Percentiles rank a stretch among this genome's conserved stretches.
phyloP scores from a whole-genome alignment of 2,329 filamentous ascomycete genomes.

The Nothomitra cinnamomea region DNA sequence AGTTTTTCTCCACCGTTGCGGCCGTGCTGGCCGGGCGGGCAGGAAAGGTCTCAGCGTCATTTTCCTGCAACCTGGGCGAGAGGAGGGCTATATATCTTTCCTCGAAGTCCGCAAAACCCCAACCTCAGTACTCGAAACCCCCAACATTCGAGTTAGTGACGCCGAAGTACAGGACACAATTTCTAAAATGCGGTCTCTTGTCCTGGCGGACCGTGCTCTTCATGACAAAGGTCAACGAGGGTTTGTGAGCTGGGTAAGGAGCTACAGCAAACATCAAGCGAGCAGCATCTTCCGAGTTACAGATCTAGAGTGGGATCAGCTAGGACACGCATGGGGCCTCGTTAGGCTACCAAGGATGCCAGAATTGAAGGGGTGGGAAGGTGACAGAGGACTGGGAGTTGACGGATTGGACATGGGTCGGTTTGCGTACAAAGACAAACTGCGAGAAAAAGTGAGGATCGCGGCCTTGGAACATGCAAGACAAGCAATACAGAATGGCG shows the following conservation, averaged over 20 bases:
- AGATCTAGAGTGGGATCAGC: slow-evolving; percentile 71
- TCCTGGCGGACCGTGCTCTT: slow-evolving; percentile 44
- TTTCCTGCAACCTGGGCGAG: slow-evolving; percentile 66
- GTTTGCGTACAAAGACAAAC: slow-evolving; percentile 56
- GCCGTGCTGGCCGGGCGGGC: slow-evolving; percentile 44
- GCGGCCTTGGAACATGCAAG: slow-evolving; percentile 22
- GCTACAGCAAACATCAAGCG: slow-evolving; percentile 81
- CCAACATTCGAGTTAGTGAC: slow-evolving; percentile 38
- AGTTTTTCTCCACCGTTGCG: slow-evolving; percentile 52
- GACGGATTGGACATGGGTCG: slow-evolving; percentile 45
- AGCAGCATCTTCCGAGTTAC: slow-evolving; percentile 73
- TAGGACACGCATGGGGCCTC: slow-evolving; percentile 72
- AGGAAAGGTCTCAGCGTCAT: slow-evolving; percentile 67
- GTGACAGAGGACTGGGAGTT: slow-evolving; percentile 45
- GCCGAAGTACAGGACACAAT: slow-evolving; percentile 42
- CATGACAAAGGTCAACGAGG: slow-evolving; percentile 81
- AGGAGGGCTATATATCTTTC: slow-evolving; percentile 83
- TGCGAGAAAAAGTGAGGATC: slow-evolving; percentile 47
- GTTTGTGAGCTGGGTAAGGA: slow-evolving; percentile 85
- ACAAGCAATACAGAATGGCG: slow-evolving; percentile 21
- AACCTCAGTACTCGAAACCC: slow-evolving; percentile 43
- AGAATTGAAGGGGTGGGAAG: slow-evolving; percentile 58
- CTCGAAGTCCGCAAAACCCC: slow-evolving; percentile 77
- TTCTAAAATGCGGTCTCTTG: slow-evolving; percentile 41
- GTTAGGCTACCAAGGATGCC: slow-evolving; percentile 86